Percentiles rank a stretch among this genome's conserved stretches.
phyloP scores from a whole-genome alignment of 2,329 filamentous ascomycete genomes.

The Xylariaceae sp. region DNA sequence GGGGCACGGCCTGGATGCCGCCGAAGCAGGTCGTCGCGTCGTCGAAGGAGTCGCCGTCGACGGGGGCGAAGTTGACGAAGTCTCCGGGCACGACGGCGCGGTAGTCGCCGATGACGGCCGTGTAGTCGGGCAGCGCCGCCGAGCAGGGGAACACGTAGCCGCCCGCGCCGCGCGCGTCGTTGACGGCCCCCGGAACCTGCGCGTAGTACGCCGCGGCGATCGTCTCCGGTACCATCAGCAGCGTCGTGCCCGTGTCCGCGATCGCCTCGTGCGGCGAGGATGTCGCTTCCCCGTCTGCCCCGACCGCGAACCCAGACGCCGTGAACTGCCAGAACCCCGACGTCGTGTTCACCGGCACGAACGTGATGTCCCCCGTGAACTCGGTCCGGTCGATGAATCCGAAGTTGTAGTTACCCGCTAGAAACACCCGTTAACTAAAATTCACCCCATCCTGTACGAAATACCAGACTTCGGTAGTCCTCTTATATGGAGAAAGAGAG shows the following conservation, averaged over 20 bases:
- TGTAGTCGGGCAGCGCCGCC: slow-evolving; percentile 48
- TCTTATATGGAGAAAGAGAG: too few relatives aligned
- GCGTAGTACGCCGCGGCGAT: slow-evolving; percentile 61
- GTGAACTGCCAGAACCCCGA: slow-evolving; percentile 68
- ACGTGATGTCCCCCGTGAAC: slow-evolving; percentile 61
- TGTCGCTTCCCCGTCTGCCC: slow-evolving; percentile 30
- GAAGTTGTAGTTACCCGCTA: slow-evolving; percentile 42
- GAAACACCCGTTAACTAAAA: neutral
- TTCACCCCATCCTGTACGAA: neutral
- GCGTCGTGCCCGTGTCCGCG: slow-evolving; percentile 69
- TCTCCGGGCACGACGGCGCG: slow-evolving; percentile 35
- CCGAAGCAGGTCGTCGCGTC: slow-evolving; percentile 62
- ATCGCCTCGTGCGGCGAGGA: slow-evolving; percentile 34
- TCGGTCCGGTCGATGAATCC: slow-evolving; percentile 56
- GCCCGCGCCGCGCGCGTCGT: slow-evolving; percentile 44
- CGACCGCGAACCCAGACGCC: slow-evolving; percentile 57
- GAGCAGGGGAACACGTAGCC: slow-evolving; percentile 62
- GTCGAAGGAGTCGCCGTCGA: slow-evolving; percentile 53
- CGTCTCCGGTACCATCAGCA: slow-evolving; percentile 57
- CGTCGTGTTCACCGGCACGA: slow-evolving; percentile 56
- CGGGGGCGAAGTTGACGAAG: slow-evolving; percentile 49
- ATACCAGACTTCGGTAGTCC: neutral
- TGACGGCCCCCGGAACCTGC: slow-evolving; percentile 53
- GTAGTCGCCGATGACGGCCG: slow-evolving; percentile 32
- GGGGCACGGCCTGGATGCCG: slow-evolving; percentile 61